Evolutionary conservation across 2,329 filamentous ascomycete species (phyloP), one percentile per base, ranked within the genome.

Genomic region (Colletotrichum sp.): DNA sequence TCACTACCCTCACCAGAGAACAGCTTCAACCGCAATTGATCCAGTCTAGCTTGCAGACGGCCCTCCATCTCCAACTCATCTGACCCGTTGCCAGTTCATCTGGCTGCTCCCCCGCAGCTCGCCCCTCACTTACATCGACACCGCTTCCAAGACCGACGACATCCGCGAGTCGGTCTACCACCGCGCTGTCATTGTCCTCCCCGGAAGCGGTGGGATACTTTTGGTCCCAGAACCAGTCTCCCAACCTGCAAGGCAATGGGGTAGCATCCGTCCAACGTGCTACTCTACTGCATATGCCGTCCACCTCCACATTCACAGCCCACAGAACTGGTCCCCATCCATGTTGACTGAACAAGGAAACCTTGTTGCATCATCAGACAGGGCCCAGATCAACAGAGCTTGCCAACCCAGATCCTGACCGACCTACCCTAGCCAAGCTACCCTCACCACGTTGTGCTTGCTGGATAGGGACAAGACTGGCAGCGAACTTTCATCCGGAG

Each of bases 361-460:
- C 64, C 64, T 68, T 73, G 73, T 73, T 73, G 70, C 73, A 75
- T 75, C 73, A 75, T 75, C 70, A 55, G 43, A 61, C 32, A 15
- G 18, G 60, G 32, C 21, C 64, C 64, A 72, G 70, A 58, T 75
- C 70, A 73, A 60, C 61, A 61, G 32, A 28, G 21, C 69, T 36
- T 71, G 34, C 58, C 24, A 64, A 52, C 13, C 34, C 21, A 52
- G 43, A 52, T 52, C 43, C 43, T 52, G 43, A 21, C 43, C 43
- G 43, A 52, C 43, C 43, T 48, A 48, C 43, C n/a, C 43, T 52
- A 52, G 32, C 48, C 71, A 34, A 28, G 52, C 63, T 72, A 67
- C 57, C 71, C 38, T 71, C 43, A 52, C n/a, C 67, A 34, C 58
- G 38, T 73, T 71, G 57, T 36, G 34, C 61, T 48, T 65, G 28